phyloP scores from a whole-genome alignment of 352 stramenopile genomes.

The Pseudoperonospora humuli region DNA sequence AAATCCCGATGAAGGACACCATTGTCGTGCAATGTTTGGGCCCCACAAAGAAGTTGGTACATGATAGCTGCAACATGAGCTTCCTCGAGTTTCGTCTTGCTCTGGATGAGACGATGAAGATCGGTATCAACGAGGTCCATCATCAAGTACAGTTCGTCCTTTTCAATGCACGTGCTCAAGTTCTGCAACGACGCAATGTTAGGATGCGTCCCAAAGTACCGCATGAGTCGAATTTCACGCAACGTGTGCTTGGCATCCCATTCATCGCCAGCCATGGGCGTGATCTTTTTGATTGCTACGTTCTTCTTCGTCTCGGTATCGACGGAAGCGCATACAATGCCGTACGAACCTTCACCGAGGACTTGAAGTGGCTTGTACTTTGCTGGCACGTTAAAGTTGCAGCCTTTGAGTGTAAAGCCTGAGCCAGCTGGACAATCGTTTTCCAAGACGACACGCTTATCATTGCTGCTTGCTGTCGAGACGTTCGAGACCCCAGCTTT shows the following conservation, averaged over 20 bases:
- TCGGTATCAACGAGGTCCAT: slow-evolving; percentile 94
- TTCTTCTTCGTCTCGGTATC: slow-evolving; percentile 66
- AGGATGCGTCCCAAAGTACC: slow-evolving; percentile 84
- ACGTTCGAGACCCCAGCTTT: slow-evolving; percentile 6
- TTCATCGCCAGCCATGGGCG: slow-evolving; percentile 85
- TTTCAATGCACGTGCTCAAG: slow-evolving; percentile 73
- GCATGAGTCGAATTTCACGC: slow-evolving; percentile 87
- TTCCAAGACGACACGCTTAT: slow-evolving; percentile 22
- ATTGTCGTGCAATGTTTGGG: slow-evolving; percentile 88
- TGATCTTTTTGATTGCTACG: slow-evolving; percentile 92
- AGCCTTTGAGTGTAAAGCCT: slow-evolving; percentile 76
- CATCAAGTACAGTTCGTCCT: slow-evolving; percentile 93
- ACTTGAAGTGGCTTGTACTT: slow-evolving; percentile 81
- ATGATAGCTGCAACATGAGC: slow-evolving; percentile 88
- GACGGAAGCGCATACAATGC: slow-evolving; percentile 83
- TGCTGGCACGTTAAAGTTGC: slow-evolving; percentile 75
- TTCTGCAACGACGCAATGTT: slow-evolving; percentile 83
- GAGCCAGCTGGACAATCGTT: slow-evolving; percentile 53
- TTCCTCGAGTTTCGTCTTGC: slow-evolving; percentile 80
- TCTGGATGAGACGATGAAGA: slow-evolving; percentile 86
- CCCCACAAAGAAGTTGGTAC: slow-evolving; percentile 88
- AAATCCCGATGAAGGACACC: slow-evolving; percentile 80
- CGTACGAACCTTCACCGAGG: slow-evolving; percentile 89
- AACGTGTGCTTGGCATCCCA: slow-evolving; percentile 89
- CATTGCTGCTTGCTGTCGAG: slow-evolving; percentile 11